Evolutionary conservation across 2,329 filamentous ascomycete genomes (phyloP), one percentile per base, ranked within the genome.

Genomic region (Neonectria magnoliae): DNA sequence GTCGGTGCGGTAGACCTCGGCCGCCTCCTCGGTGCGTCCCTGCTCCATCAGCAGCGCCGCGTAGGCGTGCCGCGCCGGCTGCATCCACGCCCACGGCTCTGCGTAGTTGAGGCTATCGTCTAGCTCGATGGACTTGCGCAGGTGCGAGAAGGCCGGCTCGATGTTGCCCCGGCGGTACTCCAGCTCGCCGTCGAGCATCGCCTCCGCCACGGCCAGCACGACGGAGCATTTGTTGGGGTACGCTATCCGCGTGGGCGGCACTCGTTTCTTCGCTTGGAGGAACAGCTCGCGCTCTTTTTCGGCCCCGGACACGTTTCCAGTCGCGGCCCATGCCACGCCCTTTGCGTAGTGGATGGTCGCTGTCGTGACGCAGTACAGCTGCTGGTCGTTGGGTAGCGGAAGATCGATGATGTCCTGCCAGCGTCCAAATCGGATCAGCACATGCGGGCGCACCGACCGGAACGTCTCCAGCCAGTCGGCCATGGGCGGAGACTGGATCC

Each of bases 21-120:
- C 79, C 0, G 89, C 88, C 56, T 89, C 80, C 31, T 84, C 82
- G 1, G 86, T 79, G 6, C 79, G 80, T 0, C 84, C 87, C 72
- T 90, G 89, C 71, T 93, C 90, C 45, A 91, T 80, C 33, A 92
- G 76, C 6, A 93, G 79, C 1, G 90, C 90, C 1, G 87, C 90
- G 56, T 89, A 89, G 0, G 90, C 90, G 76, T 93, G 90, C 2
- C 90, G 82, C 0, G 88, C 85, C 0, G 90, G 90, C 69, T 91
- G 89, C 90, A 93, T 92, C 90, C 90, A 93, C 0, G 87, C 88
- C 90, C 90, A 92, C 0, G 91, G 91, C 75, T 93, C 91, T 27
- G 89, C 87, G 65, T 92, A 93, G 0, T 85, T 85, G n/a, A 93
- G 81, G 0, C 74, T 76, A 66, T 91, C 89, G 60, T 91, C 88